Conservation (phyloP, 2,329 filamentous ascomycete genomes). For the Raffaelea arxii region DNA sequence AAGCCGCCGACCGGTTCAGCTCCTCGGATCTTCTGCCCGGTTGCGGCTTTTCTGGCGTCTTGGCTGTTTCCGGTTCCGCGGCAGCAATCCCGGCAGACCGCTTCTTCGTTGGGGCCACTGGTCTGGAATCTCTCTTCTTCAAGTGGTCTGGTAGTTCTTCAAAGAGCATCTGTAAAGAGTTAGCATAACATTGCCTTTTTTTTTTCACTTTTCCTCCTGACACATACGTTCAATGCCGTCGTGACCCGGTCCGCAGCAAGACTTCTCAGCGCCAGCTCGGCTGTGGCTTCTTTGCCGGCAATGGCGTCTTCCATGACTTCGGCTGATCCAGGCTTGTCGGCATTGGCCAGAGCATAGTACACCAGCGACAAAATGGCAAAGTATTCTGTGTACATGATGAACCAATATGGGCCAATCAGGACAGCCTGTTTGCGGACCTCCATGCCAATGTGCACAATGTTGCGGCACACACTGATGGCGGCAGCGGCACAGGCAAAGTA, state of each 20-base stretch:
- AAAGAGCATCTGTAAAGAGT: slow-evolving; percentile 59
- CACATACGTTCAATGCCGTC: slow-evolving; percentile 60
- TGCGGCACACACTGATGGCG: slow-evolving; percentile 52
- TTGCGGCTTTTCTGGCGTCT: slow-evolving; percentile 7
- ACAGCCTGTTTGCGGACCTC: slow-evolving; percentile 12
- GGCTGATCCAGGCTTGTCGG: slow-evolving; percentile 60
- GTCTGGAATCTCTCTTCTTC: slow-evolving; percentile 36
- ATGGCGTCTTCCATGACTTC: slow-evolving; percentile 80
- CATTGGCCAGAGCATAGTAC: slow-evolving; percentile 74
- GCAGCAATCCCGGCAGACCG: no score
- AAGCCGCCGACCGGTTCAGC: slow-evolving; percentile 10
- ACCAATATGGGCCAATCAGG: slow-evolving; percentile 77
- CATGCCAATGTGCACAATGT: slow-evolving; percentile 46
- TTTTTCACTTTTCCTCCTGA: no score
- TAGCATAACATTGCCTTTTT: no score
- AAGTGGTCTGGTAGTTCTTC: slow-evolving; percentile 70
- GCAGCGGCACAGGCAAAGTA: slow-evolving; percentile 65
- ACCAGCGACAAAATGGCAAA: slow-evolving; percentile 71
- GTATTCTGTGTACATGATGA: slow-evolving; percentile 75
- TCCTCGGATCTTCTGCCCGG: slow-evolving; percentile 18
- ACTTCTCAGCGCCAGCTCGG: slow-evolving; percentile 69
- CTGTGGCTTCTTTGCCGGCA: slow-evolving; percentile 74
- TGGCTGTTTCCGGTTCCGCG: no score
- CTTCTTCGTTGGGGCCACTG: slow-evolving; percentile 38
- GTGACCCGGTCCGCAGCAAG: slow-evolving; percentile 84